Percentiles rank a stretch among this genome's conserved stretches.
Evolutionary conservation across 1,139 yeast genomes (phyloP).

Genomic region (Debaryomycetaceae sp.): DNA sequence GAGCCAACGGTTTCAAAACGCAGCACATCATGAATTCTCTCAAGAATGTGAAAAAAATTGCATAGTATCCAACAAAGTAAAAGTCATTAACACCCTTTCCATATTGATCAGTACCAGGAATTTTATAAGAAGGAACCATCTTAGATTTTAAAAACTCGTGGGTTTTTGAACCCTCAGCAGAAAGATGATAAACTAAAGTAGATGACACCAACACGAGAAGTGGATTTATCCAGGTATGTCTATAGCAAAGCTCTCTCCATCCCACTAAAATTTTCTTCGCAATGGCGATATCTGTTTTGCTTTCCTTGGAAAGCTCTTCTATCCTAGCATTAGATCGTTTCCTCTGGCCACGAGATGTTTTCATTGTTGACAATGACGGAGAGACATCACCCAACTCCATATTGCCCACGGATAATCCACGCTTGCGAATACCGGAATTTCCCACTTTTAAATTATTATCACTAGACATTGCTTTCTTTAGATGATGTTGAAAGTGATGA

Average conservation of each 20-base stretch:
- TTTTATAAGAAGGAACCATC: conserved; percentile 65
- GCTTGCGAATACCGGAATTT: conserved; percentile 22
- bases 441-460: not conserved
- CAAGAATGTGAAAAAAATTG: conserved; percentile 82
- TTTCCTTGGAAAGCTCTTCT: conserved; percentile 24
- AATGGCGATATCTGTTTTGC: conserved; percentile 39
- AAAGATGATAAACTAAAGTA: conserved; percentile 38
- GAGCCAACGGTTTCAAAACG: conserved; percentile 70
- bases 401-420: conserved; percentile 58
- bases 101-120: conserved; percentile 57
- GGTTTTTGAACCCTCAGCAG: conserved; percentile 51
- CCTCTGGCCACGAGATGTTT: conserved; percentile 32
- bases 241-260: conserved; percentile 57
- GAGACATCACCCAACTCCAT: conserved; percentile 58
- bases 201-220: conserved; percentile 42
- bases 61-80: conserved; percentile 73
- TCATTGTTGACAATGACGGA: conserved; percentile 49
- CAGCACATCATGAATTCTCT: conserved; percentile 91
- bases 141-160: conserved; percentile 62
- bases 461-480: too few species aligned
- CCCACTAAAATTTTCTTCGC: conserved; percentile 50
- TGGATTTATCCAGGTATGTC: conserved; percentile 82
- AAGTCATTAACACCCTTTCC: conserved; percentile 88
- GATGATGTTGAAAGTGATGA: too few species aligned
- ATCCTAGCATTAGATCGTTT: conserved; percentile 33